A percentile compares a stretch with the other conserved stretches of the same genome.
phyloP scores from a whole-genome alignment of 805 yeast species.

The Zygoascus biomembranicola region DNA sequence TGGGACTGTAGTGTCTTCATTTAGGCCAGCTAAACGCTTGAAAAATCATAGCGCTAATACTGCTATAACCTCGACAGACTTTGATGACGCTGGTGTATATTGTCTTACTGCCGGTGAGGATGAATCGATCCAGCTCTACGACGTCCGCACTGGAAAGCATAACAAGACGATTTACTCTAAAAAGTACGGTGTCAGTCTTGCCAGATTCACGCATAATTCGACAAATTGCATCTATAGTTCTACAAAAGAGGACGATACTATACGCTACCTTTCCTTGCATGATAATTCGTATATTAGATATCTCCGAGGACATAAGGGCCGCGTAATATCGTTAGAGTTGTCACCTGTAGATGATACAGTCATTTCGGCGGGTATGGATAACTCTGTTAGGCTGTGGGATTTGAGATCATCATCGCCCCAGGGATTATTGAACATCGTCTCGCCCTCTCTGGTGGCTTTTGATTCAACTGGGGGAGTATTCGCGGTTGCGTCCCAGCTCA shows the following conservation, averaged over 20 bases:
- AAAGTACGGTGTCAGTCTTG: conserved; percentile 87
- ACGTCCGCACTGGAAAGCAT: conserved; percentile 54
- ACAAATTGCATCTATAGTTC: conserved; percentile 74
- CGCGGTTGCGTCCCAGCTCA: conserved; percentile 49
- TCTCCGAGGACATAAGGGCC: conserved; percentile 77
- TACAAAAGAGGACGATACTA: conserved; percentile 57
- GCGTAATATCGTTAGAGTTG: conserved; percentile 65
- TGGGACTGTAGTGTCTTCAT: conserved; percentile 17
- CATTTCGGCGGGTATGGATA: conserved; percentile 63
- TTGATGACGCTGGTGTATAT: conserved; percentile 76
- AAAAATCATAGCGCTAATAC: conserved; percentile 31
- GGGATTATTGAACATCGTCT: conserved; percentile 50
- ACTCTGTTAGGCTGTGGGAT: conserved; percentile 85
- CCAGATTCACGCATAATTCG: conserved; percentile 70
- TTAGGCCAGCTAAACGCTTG: conserved; percentile 42
- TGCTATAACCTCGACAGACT: conserved; percentile 42
- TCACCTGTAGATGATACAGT: conserved; percentile 61
- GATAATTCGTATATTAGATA: conserved; percentile 77
- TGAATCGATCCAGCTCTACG: conserved; percentile 78
- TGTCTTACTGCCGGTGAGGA: conserved; percentile 80
- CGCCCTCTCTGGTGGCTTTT: conserved; percentile 52
- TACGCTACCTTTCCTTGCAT: conserved; percentile 67
- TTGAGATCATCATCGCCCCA: conserved; percentile 37
- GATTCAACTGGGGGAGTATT: conserved; percentile 83
- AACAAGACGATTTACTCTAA: conserved; percentile 64